These are phyloP conservation scores for Mycena galopus DNA, from an alignment of 768 basidiomycete genomes.

Conservation along the genomic window DNA sequence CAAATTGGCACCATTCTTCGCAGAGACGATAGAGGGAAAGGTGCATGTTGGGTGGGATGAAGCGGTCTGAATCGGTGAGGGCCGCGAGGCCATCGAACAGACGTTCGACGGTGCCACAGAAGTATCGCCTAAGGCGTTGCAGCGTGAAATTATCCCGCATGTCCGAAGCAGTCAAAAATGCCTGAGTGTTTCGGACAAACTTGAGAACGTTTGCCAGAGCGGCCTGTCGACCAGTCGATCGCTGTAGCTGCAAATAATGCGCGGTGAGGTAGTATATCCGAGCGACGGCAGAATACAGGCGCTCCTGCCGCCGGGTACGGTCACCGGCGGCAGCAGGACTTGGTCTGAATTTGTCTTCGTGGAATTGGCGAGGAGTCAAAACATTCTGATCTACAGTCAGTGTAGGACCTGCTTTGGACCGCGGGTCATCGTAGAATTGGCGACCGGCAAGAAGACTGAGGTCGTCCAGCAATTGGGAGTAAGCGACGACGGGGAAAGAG, in stretches of 20 bases:
- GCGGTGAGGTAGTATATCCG: slow-evolving; percentile 92
- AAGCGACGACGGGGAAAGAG: slow-evolving; percentile 81
- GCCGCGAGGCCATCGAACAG: slow-evolving; percentile 82
- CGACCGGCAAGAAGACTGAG: slow-evolving; percentile 83
- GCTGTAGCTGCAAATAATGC: slow-evolving; percentile 77
- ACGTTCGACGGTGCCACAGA: slow-evolving; percentile 90
- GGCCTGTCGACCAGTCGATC: slow-evolving; percentile 75
- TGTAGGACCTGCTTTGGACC: slow-evolving; percentile 57
- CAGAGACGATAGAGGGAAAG: slow-evolving; percentile 86
- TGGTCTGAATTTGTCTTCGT: slow-evolving; percentile 74
- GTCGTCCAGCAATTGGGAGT: slow-evolving; percentile 87
- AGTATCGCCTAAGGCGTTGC: slow-evolving; percentile 88
- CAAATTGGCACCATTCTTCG: slow-evolving; percentile 94
- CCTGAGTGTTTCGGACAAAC: slow-evolving; percentile 87
- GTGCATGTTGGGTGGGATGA: slow-evolving; percentile 81
- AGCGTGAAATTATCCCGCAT: slow-evolving; percentile 82
- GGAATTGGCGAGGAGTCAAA: slow-evolving; percentile 67
- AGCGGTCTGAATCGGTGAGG: slow-evolving; percentile 81
- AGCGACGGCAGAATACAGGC: slow-evolving; percentile 87
- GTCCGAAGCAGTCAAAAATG: slow-evolving; percentile 79
- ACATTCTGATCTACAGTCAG: slow-evolving; percentile 53
- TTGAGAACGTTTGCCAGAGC: slow-evolving; percentile 86
- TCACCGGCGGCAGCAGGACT: slow-evolving; percentile 59
- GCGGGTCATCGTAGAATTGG: slow-evolving; percentile 85
- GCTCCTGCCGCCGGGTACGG: slow-evolving; percentile 79